Evolutionary conservation across 345 rosid genomes (phyloP).

Genomic region (Aethionema arabicum): DNA sequence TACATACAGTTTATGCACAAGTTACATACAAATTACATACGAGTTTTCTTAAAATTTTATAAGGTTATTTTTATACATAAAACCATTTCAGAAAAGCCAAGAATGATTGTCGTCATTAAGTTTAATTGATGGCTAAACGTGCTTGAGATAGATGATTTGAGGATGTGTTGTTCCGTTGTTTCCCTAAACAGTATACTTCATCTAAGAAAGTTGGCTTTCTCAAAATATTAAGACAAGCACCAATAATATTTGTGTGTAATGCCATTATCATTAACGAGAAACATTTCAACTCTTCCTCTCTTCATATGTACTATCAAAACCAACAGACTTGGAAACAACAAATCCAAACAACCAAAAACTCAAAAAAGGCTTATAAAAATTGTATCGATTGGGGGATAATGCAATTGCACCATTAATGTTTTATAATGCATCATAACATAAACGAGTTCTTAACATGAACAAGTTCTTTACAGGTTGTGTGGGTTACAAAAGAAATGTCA

Average conservation of each 20-base stretch:
- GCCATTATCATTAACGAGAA: slow-evolving; percentile 80
- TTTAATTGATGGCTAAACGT: no score
- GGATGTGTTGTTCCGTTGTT: no score
- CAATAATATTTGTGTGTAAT: slow-evolving; percentile 62
- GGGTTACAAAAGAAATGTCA: slow-evolving; percentile 25
- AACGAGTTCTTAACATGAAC: no score
- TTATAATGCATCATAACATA: slow-evolving; percentile 24
- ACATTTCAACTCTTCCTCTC: slow-evolving; percentile 65
- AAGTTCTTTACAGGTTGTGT: slow-evolving; percentile 14
- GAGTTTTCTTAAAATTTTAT: no score
- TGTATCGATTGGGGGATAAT: slow-evolving; percentile 6
- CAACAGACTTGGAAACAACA: no score
- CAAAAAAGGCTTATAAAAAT: neutral
- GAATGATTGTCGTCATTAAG: no score
- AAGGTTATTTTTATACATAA: no score
- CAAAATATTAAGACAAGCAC: slow-evolving; percentile 45
- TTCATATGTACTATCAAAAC: slow-evolving; percentile 41
- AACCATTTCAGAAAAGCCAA: no score
- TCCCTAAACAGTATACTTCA: no score
- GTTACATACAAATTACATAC: no score
- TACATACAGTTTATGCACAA: no score
- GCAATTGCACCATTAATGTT: slow-evolving; percentile 11
- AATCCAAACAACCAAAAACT: neutral
- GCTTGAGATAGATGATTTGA: no score
- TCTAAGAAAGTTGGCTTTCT: neutral